Base-by-base conservation (phyloP, 1,284 basidiomycete species). In the Garcileccinum viscosum region DNA sequence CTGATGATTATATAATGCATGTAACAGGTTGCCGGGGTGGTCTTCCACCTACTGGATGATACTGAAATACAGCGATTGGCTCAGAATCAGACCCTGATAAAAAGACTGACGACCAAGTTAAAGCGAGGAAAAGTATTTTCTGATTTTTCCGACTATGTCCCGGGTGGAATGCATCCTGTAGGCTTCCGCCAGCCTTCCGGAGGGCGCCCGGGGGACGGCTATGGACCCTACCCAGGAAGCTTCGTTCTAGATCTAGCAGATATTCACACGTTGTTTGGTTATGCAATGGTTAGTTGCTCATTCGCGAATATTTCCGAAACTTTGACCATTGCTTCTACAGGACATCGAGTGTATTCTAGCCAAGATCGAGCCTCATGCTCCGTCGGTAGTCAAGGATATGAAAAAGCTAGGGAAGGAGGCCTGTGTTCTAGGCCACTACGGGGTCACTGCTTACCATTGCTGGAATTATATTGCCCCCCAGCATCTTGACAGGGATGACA, bases 371-470 rank as follows among this genome's bases (percentile, higher is more conserved):
- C 69, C 67, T 2, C 33, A 59, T 27, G 63, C 68, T 11, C 35
- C 42, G 0, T 15, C 11, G 0, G 37, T 63, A 1, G 40, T 70
- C 2, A 2, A 6, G 1, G 42, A 70, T 1, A 50, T 70, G 67
- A 62, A 50, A n/a, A 14, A 32, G 0, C 50, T 69, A 7, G 63
- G 67, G 1, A 1, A 0, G 53, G 24, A 69, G 24, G 60, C 63
- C 1, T 33, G 7, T 4, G 35, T 63, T 5, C 69, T 70, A 5
- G 53, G 67, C 1, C 3, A 19, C 4, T 70, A 70, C 15, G 64
- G 68, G 5, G 24, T 70, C 2, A 69, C 62, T 0, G 67, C 64
- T 0, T 70, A 61, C 30, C 69, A 70, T 19, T 70, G 69, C 38
- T 63, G 65, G 64, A 59, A 65, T 24, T 65, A 59, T n/a, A 47